Evolutionary conservation across 768 basidiomycete species (phyloP), one percentile per base, ranked within the genome.

Genomic region (Mycena capillaripes): DNA sequence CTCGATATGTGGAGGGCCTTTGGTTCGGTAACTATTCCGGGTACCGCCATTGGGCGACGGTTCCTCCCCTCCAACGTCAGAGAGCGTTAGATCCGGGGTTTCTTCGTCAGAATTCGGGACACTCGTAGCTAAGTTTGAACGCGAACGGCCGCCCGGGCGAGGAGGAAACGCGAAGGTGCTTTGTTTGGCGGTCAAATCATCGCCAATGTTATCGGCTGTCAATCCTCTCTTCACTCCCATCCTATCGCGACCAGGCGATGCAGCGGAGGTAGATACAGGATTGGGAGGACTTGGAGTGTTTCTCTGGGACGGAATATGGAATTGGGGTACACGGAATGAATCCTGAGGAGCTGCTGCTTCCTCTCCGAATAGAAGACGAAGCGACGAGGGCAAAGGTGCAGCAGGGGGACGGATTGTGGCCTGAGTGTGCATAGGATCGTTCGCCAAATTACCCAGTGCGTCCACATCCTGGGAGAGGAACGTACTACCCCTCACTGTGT

Each of bases 281-380:
- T 70, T 77, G 62, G 77, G 75, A 67, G 56, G 77, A 61, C 78
- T 78, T 7, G 78, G 77, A 17, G 79, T 79, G 66, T 73, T 78
- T 52, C 75, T 75, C 19, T 73, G 69, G 46, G 78, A 72, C n/a
- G 79, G 76, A 60, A 75, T 71, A 69, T 73, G 79, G 61, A 85
- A 82, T 8, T 79, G 76, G 29, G 87, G 83, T 16, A 86, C 79
- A 29, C 86, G 88, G 73, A 87, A 82, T 2, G 84, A 79, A 48
- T 88, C 87, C 9, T 82, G 78, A 32, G 78, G 79, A 9, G 80
- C 25, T n/a, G 79, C 76, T 19, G 74, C 69, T 12, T 86, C 88
- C 53, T 91, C 89, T 66, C 94, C 93, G 79, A 98, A 98, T 12
- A 98, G 84, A 42, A 87, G 84, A 0, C 95, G 92, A 3, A 97